Base-by-base conservation (phyloP, 257 asterid genomes). In the Nicotiana otophora region DNA sequence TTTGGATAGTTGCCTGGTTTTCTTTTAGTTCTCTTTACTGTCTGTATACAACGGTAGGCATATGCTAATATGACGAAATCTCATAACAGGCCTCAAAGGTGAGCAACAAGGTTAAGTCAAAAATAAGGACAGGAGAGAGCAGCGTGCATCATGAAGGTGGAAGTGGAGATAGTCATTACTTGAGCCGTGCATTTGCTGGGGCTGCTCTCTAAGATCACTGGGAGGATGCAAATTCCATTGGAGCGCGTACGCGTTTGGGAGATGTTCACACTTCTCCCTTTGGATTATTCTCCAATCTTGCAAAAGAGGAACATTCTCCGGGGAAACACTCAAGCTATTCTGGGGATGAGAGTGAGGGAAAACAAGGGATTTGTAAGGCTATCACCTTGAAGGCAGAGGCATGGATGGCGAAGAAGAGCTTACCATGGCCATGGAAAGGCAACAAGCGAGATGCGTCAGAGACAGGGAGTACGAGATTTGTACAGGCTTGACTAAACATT, bases 141-240 rank as follows among this genome's bases (percentile, higher is more conserved):
- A 31, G 74, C 84, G 64, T 78, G 16, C 90, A 79, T 74, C 88
- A 70, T 72, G 99, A 95, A 86, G 95, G 97, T 83, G 95, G 94
- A 55, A 85, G 91, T 74, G 91, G 87, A 42, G 95, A 90, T 78
- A 87, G 91, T 85, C 91, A 91, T 86, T 89, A 90, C 20, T 92
- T 96, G 1, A 96, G 93, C 66, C 94, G 88, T 48, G 89, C 88
- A 83, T 85, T 82, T 81, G 82, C 87, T 0, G 97, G 90, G 78
- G 85, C 88, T 60, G 82, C 83, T 80, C 46, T 82, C 77, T 82
- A 83, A 55, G 94, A 94, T 33, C 85, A 90, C 76, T 86, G 91
- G 87, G 98, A 96, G 51, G 98, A 94, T 91, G 97, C 91, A 20
- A 91, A 93, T 81, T 96, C 97, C 10, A 91, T 95, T 91, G 97